These are phyloP conservation scores for Adansonia gregorii DNA, from an alignment of 441 rosid genomes.

Conservation along the genomic window DNA sequence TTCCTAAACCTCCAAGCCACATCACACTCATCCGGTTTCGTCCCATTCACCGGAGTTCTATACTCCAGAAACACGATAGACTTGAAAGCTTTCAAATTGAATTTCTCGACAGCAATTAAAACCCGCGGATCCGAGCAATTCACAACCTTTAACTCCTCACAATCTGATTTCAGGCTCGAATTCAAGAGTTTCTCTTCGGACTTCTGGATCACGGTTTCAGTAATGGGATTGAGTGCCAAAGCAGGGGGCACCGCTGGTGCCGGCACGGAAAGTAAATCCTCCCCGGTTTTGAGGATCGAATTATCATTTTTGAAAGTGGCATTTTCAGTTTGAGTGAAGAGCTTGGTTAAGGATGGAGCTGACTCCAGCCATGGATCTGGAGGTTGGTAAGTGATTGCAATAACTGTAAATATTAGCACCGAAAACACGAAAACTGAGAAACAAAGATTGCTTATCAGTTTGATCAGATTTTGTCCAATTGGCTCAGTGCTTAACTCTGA, in stretches of 20 bases:
- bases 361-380: slow-evolving; percentile 98
- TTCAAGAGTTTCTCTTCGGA: slow-evolving; percentile 54
- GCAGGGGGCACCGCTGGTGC: slow-evolving; percentile 42
- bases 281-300: slow-evolving; percentile 75
- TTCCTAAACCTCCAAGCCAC: slow-evolving; percentile 91
- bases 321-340: slow-evolving; percentile 71
- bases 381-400: slow-evolving; percentile 92
- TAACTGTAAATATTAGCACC: slow-evolving; percentile 76
- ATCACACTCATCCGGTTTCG: slow-evolving; percentile 75
- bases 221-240: slow-evolving; percentile 42
- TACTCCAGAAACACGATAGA: slow-evolving; percentile 76
- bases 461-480: slow-evolving; percentile 79
- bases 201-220: slow-evolving; percentile 65
- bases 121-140: slow-evolving; percentile 89
- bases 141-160: slow-evolving; percentile 59
- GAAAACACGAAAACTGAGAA: slow-evolving; percentile 88
- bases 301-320: slow-evolving; percentile 80
- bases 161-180: slow-evolving; percentile 51
- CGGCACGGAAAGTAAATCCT: slow-evolving; percentile 47
- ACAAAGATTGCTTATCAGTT: slow-evolving; percentile 80
- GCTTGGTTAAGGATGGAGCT: slow-evolving; percentile 80
- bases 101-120: slow-evolving; percentile 67
- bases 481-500: slow-evolving; percentile 65
- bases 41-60: slow-evolving; percentile 72
- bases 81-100: slow-evolving; percentile 69